These are phyloP conservation scores for Cladosporium austrohemisphaericum DNA, from an alignment of 2,329 filamentous ascomycete genomes.

Conservation along the genomic window DNA sequence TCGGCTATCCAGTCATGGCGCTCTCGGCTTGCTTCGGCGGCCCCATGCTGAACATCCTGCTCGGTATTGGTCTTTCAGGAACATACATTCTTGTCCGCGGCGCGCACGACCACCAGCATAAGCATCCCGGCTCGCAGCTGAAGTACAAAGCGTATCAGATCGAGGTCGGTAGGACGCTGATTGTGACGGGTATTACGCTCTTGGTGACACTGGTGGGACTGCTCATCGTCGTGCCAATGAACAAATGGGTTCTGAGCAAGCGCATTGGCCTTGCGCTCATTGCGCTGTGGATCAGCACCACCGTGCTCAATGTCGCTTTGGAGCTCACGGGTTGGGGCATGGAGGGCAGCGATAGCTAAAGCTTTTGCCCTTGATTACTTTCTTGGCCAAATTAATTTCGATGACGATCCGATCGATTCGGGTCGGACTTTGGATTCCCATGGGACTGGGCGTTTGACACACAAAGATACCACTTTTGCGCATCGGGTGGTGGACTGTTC, in stretches of 20 bases:
- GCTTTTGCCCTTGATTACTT: too few species aligned
- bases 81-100: slow-evolving; percentile 77
- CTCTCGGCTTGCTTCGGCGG: slow-evolving; percentile 94
- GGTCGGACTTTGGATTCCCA: too few species aligned
- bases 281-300: slow-evolving; percentile 74
- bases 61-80: slow-evolving; percentile 89
- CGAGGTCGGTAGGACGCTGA: slow-evolving; percentile 75
- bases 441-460: too few species aligned
- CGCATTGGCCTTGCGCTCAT: slow-evolving; percentile 80
- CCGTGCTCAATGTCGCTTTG: slow-evolving; percentile 73
- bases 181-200: slow-evolving; percentile 81
- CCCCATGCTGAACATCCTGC: slow-evolving; percentile 93
- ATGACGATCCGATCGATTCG: too few species aligned
- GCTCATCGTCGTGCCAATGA: slow-evolving; percentile 76
- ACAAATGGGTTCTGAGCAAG: slow-evolving; percentile 79
- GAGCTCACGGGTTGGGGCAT: slow-evolving; percentile 54
- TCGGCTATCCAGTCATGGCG: slow-evolving; percentile 97
- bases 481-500: too few species aligned
- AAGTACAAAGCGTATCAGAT: slow-evolving; percentile 76
- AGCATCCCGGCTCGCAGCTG: slow-evolving; percentile 63
- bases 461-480: too few species aligned
- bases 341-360: slow-evolving; percentile 4
- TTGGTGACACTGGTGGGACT: slow-evolving; percentile 74
- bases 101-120: slow-evolving; percentile 61
- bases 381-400: too few species aligned